Evolutionary conservation across 2,329 filamentous ascomycete species (phyloP).

Genomic region (Rugonectria rugulosa): DNA sequence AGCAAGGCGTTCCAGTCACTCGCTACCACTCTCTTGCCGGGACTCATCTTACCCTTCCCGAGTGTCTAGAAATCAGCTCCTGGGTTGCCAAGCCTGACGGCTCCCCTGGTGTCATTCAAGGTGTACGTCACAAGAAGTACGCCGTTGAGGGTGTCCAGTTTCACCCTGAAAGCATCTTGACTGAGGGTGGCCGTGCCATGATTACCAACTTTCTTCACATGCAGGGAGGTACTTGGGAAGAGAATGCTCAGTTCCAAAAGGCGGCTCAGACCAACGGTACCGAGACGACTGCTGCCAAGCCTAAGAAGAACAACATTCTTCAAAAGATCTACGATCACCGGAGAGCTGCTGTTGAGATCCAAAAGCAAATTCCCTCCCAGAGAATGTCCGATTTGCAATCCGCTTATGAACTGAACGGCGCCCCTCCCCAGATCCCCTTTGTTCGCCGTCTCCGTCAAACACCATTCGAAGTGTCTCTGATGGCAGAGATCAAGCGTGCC

Average conservation of each 20-base stretch:
- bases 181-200: slow-evolving; percentile 86
- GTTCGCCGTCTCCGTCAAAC: slow-evolving; percentile 80
- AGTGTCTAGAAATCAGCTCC: slow-evolving; percentile 87
- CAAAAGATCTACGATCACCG: slow-evolving; percentile 90
- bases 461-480: slow-evolving; percentile 86
- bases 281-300: slow-evolving; percentile 36
- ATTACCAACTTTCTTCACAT: slow-evolving; percentile 90
- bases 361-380: slow-evolving; percentile 87
- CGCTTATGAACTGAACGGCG: slow-evolving; percentile 82
- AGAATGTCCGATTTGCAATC: slow-evolving; percentile 84
- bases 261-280: slow-evolving; percentile 41
- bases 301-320: slow-evolving; percentile 83
- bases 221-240: slow-evolving; percentile 90
- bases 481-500: slow-evolving; percentile 97
- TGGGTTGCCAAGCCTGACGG: slow-evolving; percentile 83
- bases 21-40: slow-evolving; percentile 96
- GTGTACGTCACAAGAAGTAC: slow-evolving; percentile 90
- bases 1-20: slow-evolving; percentile 85
- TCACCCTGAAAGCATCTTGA: slow-evolving; percentile 96
- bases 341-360: slow-evolving; percentile 75
- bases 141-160: slow-evolving; percentile 97
- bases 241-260: slow-evolving; percentile 69
- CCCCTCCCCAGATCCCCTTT: slow-evolving; percentile 84
- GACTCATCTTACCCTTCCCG: slow-evolving; percentile 84
- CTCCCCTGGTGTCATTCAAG: slow-evolving; percentile 91